These are phyloP conservation scores for Fusarium bulbicola DNA, from an alignment of 2,329 filamentous ascomycete genomes.

Conservation along the genomic window DNA sequence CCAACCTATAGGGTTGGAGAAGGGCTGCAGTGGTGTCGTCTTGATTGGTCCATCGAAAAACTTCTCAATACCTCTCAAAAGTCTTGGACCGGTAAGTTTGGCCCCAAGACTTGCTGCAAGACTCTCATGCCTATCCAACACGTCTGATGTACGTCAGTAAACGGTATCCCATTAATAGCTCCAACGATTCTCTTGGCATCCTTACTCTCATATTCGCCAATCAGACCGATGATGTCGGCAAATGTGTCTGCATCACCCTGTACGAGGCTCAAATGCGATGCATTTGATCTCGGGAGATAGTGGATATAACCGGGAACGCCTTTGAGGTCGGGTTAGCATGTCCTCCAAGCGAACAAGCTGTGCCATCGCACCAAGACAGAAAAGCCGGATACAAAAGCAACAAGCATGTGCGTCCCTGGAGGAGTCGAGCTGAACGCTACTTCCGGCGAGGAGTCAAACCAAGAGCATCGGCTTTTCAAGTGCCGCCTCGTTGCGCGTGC, in stretches of 20 bases:
- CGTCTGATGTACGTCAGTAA: constrained; percentile 57
- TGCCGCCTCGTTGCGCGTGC: constrained; percentile 8
- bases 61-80: constrained; percentile 86
- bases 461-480: constrained; percentile 5
- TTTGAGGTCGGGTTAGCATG: constrained; percentile 37
- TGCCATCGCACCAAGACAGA: constrained; percentile 30
- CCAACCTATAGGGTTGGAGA: constrained; percentile 76
- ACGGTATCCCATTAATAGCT: constrained; percentile 18
- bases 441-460: constrained; percentile 19
- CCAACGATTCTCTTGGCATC: background rate
- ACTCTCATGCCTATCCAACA: constrained; percentile 85
- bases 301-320: constrained; percentile 55
- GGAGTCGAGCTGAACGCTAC: constrained; percentile 30
- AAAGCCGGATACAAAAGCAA: constrained; percentile 35
- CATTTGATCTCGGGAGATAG: constrained; percentile 58
- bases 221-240: constrained; percentile 74
- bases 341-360: constrained; percentile 28
- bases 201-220: constrained; percentile 79
- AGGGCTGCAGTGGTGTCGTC: constrained; percentile 61
- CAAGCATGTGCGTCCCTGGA: constrained; percentile 34
- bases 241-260: constrained; percentile 73
- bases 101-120: constrained; percentile 87
- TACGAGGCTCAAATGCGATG: constrained; percentile 59
- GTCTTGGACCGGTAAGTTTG: constrained; percentile 80
- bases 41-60: constrained; percentile 84